These are phyloP conservation scores for Aspergillus bertholletiae DNA, from an alignment of 495 filamentous ascomycete genomes.

Conservation along the genomic window DNA sequence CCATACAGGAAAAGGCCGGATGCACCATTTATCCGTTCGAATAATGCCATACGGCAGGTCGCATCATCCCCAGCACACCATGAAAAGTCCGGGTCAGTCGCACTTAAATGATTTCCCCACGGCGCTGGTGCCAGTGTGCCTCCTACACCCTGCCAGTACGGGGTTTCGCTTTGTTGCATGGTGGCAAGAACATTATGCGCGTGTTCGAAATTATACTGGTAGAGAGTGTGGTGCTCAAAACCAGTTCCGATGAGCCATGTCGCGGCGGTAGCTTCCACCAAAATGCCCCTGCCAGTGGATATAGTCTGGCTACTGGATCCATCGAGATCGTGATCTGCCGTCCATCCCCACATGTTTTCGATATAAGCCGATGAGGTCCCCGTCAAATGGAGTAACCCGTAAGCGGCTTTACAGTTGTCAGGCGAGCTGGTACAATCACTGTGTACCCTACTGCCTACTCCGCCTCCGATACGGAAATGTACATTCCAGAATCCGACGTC, in stretches of 20 bases:
- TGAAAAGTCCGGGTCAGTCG: slow-evolving; percentile 41
- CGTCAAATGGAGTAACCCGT: slow-evolving; percentile 46
- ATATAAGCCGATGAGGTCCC: slow-evolving; percentile 47
- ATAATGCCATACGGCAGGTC: slow-evolving; percentile 41
- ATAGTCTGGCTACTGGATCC: slow-evolving; percentile 36
- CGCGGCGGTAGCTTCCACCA: slow-evolving; percentile 43
- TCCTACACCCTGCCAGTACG: slow-evolving; percentile 45
- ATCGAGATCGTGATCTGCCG: slow-evolving; percentile 51
- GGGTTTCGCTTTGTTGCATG: slow-evolving; percentile 43
- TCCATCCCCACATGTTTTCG: slow-evolving; percentile 60
- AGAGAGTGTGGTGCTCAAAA: slow-evolving; percentile 47
- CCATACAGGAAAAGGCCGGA: slow-evolving; percentile 54
- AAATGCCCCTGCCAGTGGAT: slow-evolving; percentile 45
- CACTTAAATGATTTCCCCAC: slow-evolving; percentile 29
- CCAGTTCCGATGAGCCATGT: slow-evolving; percentile 43
- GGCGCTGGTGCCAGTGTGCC: slow-evolving; percentile 38
- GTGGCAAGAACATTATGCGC: slow-evolving; percentile 46
- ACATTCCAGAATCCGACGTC: slow-evolving; percentile 57
- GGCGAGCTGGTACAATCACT: slow-evolving; percentile 33
- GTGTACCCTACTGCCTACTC: slow-evolving; percentile 40
- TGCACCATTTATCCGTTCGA: slow-evolving; percentile 33
- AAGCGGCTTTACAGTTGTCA: slow-evolving; percentile 49
- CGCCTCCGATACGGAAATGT: slow-evolving; percentile 51
- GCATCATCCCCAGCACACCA: slow-evolving; percentile 29
- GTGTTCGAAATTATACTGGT: slow-evolving; percentile 47